Base-by-base conservation (phyloP, 352 stramenopile genomes). In the Globisporangium splendens region DNA sequence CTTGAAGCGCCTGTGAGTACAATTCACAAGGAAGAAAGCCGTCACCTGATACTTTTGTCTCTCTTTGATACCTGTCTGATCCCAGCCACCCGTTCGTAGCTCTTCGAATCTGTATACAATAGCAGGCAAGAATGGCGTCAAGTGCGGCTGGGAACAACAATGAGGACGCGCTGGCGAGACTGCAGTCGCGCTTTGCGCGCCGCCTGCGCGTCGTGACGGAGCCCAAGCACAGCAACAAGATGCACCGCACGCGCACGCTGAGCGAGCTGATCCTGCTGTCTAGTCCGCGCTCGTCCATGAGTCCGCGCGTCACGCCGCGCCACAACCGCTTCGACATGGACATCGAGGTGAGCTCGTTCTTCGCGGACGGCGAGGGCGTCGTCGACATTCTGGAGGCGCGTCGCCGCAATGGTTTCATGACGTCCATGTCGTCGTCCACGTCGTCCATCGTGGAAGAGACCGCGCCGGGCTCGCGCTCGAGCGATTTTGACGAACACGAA, bases 251-350 rank as follows among this genome's bases (percentile, higher is more conserved):
- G 51, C 77, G 83, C 24, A 90, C 83, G 41, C 64, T 93, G 7
- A 86, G 70, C 21, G 83, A 93, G 62, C 63, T 93, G 24, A 89
- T 93, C 49, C 67, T 93, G 35, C 59, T 90, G 39, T 91, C 83
- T 1, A 35, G 28, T 10, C 81, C 83, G 10, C 80, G 77, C 46
- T 78, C 66, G 28, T 35, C 28, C 7, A 35, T 35, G 50, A 87
- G 73, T 38, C 74, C 77, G 53, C 77, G 79, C 49, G 65, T 89
- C 44, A 77, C 69, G 28, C 69, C 74, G 10, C 69, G 79, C 15
- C 75, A 86, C 69, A 84, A 82, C 56, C 83, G 83, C 12, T 80
- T 93, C 50, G 83, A 89, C 60, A 93, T 93, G 83, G 83, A 93
- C 69, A 93, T 93, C 56, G 83, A 93, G 61, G 81, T 93, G 5